These are phyloP conservation scores for Metrosideros polymorpha DNA, from an alignment of 441 rosid genomes.

Conservation along the genomic window DNA sequence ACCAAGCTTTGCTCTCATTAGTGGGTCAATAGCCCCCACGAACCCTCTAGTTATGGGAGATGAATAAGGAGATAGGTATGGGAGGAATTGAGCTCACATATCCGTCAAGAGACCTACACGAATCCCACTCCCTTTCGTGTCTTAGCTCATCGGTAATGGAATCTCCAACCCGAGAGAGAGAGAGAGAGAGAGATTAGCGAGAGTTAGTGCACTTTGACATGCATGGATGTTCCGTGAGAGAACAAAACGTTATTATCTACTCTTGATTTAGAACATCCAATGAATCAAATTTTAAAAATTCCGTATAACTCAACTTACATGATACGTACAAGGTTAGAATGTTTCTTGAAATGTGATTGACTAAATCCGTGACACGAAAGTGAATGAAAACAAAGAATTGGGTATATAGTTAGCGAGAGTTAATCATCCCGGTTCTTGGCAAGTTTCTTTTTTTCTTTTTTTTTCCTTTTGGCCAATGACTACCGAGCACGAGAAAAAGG, in stretches of 20 bases:
- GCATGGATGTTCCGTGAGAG: not conserved
- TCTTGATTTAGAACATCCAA: too few species aligned
- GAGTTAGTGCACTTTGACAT: not conserved
- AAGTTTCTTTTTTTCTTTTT: not conserved
- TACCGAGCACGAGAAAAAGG: not conserved
- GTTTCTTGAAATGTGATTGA: not conserved
- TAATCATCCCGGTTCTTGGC: not conserved
- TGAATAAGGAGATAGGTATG: not conserved
- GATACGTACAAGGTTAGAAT: not conserved
- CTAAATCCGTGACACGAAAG: not conserved
- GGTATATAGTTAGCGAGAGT: not conserved
- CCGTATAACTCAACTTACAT: not conserved
- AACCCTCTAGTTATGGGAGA: not conserved
- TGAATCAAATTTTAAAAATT: not conserved
- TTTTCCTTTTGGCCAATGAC: not conserved
- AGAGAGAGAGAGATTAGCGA: not conserved
- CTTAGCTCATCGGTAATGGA: not conserved
- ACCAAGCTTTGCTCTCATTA: constrained; percentile 27
- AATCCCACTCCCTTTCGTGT: not conserved
- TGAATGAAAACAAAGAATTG: not conserved
- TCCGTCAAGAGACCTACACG: not conserved
- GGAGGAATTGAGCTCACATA: not conserved
- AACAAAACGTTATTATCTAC: not conserved
- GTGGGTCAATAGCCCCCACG: constrained; percentile 41
- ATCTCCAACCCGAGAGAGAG: not conserved